Conservation (phyloP, 2,329 filamentous ascomycete species). For the Ascochyta viciae-villosae region DNA sequence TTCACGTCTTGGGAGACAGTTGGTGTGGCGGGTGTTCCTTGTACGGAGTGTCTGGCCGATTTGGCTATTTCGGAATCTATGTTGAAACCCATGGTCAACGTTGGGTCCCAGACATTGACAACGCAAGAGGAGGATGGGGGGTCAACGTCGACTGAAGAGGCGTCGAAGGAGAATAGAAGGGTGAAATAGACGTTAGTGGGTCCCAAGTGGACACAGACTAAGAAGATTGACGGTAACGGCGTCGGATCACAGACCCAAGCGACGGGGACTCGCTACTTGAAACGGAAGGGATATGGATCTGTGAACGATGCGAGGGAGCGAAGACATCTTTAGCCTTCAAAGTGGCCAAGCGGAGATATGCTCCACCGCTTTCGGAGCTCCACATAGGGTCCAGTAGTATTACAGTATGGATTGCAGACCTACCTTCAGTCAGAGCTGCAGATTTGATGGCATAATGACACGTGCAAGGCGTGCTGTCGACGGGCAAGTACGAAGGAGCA, state of each 20-base stretch:
- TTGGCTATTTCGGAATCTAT: slow-evolving; percentile 23
- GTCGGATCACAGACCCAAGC: slow-evolving; percentile 33
- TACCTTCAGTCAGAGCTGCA: slow-evolving; percentile 38
- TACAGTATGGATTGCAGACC: slow-evolving; percentile 37
- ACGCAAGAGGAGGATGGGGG: slow-evolving; percentile 7
- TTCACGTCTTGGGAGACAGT: slow-evolving; percentile 34
- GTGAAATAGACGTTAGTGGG: slow-evolving; percentile 40
- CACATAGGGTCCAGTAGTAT: slow-evolving; percentile 29
- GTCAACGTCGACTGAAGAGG: slow-evolving; percentile 11
- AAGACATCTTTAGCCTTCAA: slow-evolving; percentile 34
- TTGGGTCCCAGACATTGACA: slow-evolving; percentile 33
- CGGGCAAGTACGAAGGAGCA: slow-evolving; percentile 23
- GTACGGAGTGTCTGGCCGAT: slow-evolving; percentile 23
- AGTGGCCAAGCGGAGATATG: slow-evolving; percentile 34
- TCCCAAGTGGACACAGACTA: slow-evolving; percentile 33
- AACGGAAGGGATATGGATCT: slow-evolving; percentile 36
- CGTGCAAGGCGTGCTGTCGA: slow-evolving; percentile 33
- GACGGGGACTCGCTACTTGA: slow-evolving; percentile 34
- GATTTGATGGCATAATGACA: slow-evolving; percentile 39
- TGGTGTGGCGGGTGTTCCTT: slow-evolving; percentile 23
- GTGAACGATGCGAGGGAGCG: slow-evolving; percentile 28
- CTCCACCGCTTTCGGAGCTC: slow-evolving; percentile 30
- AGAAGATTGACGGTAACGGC: slow-evolving; percentile 37
- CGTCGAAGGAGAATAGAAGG: slow-evolving; percentile 30
- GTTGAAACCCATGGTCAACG: slow-evolving; percentile 39